phyloP scores from a whole-genome alignment of 805 yeast genomes.

The Metschnikowia koreensis region DNA sequence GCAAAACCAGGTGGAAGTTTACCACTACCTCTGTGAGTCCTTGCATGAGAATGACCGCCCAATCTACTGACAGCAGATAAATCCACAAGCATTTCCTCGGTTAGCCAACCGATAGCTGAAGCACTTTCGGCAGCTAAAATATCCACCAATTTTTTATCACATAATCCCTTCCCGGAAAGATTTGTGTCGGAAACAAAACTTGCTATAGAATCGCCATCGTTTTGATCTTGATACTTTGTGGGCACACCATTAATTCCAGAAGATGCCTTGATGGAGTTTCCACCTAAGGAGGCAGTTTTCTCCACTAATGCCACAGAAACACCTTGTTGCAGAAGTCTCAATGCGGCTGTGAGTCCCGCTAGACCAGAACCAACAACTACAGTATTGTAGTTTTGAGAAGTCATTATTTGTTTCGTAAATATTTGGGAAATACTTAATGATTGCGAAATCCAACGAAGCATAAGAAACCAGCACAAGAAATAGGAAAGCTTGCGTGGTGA shows the following conservation, averaged over 20 bases:
- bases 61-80: constrained; percentile 31
- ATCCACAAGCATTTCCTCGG: constrained; percentile 26
- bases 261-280: constrained; percentile 61
- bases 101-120: constrained; percentile 35
- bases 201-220: constrained; percentile 26
- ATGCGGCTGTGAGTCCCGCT: constrained; percentile 51
- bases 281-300: constrained; percentile 50
- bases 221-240: constrained; percentile 25
- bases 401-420: constrained; percentile 1
- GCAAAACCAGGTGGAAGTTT: constrained; percentile 61
- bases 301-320: constrained; percentile 48
- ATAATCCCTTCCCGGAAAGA: constrained; percentile 32
- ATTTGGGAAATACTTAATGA: not conserved
- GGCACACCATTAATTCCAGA: constrained; percentile 55
- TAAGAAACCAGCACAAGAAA: constrained; percentile 6
- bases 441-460: constrained; percentile 3
- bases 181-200: constrained; percentile 31
- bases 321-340: constrained; percentile 36
- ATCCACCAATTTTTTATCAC: constrained; percentile 25
- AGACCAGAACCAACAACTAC: constrained; percentile 55
- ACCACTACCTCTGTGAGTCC: constrained; percentile 42
- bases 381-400: constrained; percentile 6
- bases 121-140: constrained; percentile 26
- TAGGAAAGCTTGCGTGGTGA: constrained; percentile 5
- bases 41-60: constrained; percentile 41